Percentiles rank a stretch among this genome's conserved stretches.
phyloP scores from a whole-genome alignment of 1,284 basidiomycete species.

The Boletus calvinii region DNA sequence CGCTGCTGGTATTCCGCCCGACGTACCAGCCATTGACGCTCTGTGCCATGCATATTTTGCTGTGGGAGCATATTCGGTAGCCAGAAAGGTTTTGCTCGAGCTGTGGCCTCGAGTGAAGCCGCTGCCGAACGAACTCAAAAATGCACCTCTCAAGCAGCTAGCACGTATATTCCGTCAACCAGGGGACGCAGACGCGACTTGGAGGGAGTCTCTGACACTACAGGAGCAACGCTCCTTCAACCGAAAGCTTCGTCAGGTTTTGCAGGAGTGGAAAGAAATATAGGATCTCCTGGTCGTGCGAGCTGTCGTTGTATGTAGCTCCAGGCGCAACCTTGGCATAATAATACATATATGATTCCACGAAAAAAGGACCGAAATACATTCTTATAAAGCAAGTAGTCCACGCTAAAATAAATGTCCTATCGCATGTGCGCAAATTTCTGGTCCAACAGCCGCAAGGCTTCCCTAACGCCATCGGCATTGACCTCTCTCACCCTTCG shows the following conservation, averaged over 20 bases:
- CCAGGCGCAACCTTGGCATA: background rate
- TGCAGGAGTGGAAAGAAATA: constrained; percentile 23
- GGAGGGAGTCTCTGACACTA: constrained; percentile 24
- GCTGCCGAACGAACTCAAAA: constrained; percentile 49
- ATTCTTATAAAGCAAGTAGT: constrained; percentile 3
- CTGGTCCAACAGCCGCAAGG: constrained; percentile 73
- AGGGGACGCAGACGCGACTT: constrained; percentile 5
- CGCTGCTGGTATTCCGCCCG: constrained; percentile 57
- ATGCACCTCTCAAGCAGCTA: constrained; percentile 45
- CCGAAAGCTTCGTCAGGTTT: constrained; percentile 26
- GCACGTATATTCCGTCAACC: constrained; percentile 41
- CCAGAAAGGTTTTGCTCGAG: constrained; percentile 52
- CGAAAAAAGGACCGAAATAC: background rate
- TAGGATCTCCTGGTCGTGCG: constrained; percentile 3
- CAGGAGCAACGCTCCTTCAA: constrained; percentile 34
- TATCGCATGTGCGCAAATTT: constrained; percentile 49
- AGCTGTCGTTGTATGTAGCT: background rate
- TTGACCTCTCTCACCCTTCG: constrained; percentile 71
- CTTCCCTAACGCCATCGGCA: constrained; percentile 74
- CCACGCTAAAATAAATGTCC: background rate
- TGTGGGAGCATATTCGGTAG: constrained; percentile 48
- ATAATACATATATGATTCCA: constrained; percentile 6
- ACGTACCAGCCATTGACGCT: constrained; percentile 65
- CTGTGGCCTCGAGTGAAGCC: constrained; percentile 66
- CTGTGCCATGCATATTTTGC: constrained; percentile 65